These are phyloP conservation scores for Protea cynaroides DNA, from an alignment of 164 flowering plant genomes.

Conservation along the genomic window DNA sequence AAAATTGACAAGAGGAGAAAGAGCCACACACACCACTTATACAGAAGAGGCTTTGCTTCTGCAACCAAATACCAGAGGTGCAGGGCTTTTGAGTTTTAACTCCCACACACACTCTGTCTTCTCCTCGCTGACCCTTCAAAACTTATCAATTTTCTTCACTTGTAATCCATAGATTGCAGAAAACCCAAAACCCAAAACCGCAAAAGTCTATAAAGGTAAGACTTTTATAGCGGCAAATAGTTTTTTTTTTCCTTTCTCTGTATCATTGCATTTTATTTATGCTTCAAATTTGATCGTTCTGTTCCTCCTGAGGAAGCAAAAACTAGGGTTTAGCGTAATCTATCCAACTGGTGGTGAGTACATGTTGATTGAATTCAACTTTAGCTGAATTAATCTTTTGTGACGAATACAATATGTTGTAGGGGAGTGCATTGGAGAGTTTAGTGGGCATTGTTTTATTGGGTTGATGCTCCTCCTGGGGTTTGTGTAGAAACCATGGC, in stretches of 20 bases:
- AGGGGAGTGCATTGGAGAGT: conserved; percentile 3
- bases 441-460: conserved; percentile 4
- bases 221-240: not conserved
- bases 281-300: not conserved
- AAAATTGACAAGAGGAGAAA: conserved; percentile 3
- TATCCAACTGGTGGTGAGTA: conserved; percentile 2
- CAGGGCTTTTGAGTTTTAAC: not conserved
- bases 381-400: no score
- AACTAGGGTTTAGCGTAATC: conserved; percentile 5
- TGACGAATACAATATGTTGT: no score
- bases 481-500: conserved; percentile 32
- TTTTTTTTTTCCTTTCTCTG: not conserved
- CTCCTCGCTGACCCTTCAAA: no score
- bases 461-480: conserved; percentile 8
- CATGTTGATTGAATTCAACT: no score
- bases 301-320: not conserved
- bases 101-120: not conserved
- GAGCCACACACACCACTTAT: conserved; percentile 7
- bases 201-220: conserved; percentile 3
- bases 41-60: not conserved
- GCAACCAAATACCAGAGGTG: not conserved
- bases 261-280: not conserved
- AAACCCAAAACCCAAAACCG: not conserved
- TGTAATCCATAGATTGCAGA: not conserved
- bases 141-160: no score